Evolutionary conservation across 164 flowering plant genomes (phyloP).

Genomic region (Brasenia schreberi): DNA sequence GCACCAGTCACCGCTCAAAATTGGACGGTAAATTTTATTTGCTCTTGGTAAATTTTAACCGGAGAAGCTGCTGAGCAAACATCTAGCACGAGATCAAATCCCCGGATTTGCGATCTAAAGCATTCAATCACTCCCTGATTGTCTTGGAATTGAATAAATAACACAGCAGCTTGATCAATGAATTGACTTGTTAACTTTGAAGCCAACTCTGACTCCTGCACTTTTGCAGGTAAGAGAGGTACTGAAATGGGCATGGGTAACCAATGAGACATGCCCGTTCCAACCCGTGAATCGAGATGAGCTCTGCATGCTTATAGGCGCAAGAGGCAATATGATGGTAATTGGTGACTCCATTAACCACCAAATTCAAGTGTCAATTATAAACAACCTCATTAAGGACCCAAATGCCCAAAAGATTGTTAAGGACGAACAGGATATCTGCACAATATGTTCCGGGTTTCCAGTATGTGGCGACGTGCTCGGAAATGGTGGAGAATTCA

Average conservation of each 20-base stretch:
- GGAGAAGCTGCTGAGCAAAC: no score
- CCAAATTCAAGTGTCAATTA: not conserved
- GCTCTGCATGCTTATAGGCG: not conserved
- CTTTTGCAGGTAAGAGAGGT: constrained; percentile 1
- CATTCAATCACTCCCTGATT: not conserved
- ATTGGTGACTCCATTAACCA: constrained; percentile 3
- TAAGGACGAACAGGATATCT: not conserved
- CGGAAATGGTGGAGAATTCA: not conserved
- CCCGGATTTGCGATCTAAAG: no score
- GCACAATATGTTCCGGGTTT: not conserved
- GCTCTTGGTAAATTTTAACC: not conserved
- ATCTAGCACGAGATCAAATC: no score
- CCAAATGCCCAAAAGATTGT: not conserved
- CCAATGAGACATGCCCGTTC: not conserved
- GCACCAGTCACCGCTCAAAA: not conserved
- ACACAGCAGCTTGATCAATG: not conserved
- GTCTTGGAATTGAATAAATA: not conserved
- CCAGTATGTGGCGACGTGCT: not conserved
- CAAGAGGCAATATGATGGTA: not conserved
- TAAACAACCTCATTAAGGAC: not conserved
- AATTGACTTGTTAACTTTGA: not conserved
- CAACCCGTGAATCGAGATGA: not conserved
- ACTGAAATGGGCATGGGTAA: not conserved
- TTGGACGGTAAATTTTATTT: not conserved
- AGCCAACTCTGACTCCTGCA: not conserved